Conservation (phyloP, 805 yeast genomes). For the Myxozyma mucilagina region DNA sequence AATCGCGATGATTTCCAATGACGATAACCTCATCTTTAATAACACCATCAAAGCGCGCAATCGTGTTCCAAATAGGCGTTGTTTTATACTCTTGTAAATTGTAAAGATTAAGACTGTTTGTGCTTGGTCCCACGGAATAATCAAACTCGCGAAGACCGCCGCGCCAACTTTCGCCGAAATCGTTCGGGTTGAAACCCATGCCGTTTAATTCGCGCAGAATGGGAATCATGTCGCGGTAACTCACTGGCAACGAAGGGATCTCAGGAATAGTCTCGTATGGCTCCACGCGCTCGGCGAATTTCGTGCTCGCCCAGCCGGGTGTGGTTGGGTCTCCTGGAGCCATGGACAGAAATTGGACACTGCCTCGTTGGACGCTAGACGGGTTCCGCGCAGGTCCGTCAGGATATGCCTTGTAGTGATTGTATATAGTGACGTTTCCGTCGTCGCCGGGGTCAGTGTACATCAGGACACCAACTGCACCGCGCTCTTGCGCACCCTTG, state of each 20-base stretch:
- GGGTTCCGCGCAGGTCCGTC: constrained; percentile 78
- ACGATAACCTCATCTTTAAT: constrained; percentile 56
- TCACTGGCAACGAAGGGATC: constrained; percentile 72
- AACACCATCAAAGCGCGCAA: constrained; percentile 60
- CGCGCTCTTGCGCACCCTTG: constrained; percentile 70
- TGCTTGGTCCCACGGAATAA: constrained; percentile 56
- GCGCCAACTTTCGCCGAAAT: constrained; percentile 48
- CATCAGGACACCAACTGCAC: constrained; percentile 65
- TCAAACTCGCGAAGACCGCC: constrained; percentile 49
- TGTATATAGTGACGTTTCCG: constrained; percentile 47
- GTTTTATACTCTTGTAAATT: constrained; percentile 63
- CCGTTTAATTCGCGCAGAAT: constrained; percentile 61
- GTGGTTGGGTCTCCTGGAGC: constrained; percentile 80
- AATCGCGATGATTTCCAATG: constrained; percentile 76
- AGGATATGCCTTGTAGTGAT: constrained; percentile 68
- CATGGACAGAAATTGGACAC: constrained; percentile 60
- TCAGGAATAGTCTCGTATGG: constrained; percentile 56
- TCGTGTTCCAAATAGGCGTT: constrained; percentile 62
- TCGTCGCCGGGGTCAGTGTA: constrained; percentile 71
- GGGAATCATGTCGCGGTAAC: constrained; percentile 56
- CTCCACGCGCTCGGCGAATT: constrained; percentile 50
- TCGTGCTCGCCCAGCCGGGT: constrained; percentile 63
- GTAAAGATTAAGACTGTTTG: constrained; percentile 52
- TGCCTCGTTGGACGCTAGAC: constrained; percentile 73
- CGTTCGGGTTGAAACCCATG: constrained; percentile 48